A percentile compares a stretch with the other conserved stretches of the same genome.
Evolutionary conservation across 306 rosid species (phyloP).

Genomic region (Acmispon strigosus): DNA sequence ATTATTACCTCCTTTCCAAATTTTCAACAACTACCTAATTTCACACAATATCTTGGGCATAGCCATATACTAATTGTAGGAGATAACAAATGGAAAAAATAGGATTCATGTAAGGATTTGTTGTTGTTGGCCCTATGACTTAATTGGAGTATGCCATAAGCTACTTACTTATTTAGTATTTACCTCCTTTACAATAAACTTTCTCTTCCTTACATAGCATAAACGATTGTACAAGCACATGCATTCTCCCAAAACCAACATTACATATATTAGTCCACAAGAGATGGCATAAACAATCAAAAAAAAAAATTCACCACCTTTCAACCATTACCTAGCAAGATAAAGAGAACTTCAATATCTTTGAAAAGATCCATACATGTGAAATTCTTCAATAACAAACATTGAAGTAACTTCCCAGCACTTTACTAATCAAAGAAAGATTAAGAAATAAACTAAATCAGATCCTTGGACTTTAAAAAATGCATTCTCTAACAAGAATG

Average conservation of each 20-base stretch:
- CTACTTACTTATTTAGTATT: neutral
- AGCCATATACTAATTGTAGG: neutral
- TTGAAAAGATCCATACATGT: neutral
- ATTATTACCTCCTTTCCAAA: neutral
- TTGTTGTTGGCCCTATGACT: neutral
- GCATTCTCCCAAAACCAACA: neutral
- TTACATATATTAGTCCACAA: neutral
- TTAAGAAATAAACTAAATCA: neutral
- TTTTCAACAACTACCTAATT: neutral
- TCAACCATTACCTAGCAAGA: neutral
- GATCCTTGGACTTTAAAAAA: neutral
- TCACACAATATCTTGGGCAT: neutral
- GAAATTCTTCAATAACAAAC: neutral
- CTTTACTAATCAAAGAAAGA: neutral
- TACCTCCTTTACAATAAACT: neutral
- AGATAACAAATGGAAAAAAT: neutral
- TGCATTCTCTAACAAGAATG: neutral
- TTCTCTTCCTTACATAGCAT: neutral
- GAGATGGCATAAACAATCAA: neutral
- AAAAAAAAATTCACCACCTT: neutral
- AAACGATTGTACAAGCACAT: conserved; percentile 1
- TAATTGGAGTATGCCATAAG: too few relatives aligned
- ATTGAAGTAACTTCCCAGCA: neutral
- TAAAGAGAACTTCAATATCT: neutral
- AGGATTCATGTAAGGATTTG: neutral